Base-by-base conservation (phyloP, 2,329 filamentous ascomycete genomes). In the Camillea tinctor region DNA sequence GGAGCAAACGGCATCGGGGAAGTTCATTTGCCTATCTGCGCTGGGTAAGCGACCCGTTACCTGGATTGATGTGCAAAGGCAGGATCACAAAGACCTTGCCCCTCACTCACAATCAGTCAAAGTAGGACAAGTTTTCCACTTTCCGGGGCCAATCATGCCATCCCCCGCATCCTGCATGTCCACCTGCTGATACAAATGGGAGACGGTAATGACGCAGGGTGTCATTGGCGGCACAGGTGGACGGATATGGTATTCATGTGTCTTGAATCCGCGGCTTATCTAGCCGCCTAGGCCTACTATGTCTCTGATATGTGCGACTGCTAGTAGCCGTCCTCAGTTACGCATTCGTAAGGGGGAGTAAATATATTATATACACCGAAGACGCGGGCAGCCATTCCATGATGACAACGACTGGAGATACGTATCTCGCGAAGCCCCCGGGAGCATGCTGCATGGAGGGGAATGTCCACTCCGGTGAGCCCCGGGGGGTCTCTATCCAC, bases 361-460 rank as follows among this genome's bases (percentile, higher is more conserved):
- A 11, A 30, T 30, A 44, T 17, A n/a, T 15, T 9, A 13, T 11
- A 44, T 11, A 44, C 11, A 15, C 36, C 26, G 26, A 30, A 30
- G 24, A 13, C 3, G 15, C 11, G 17, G 36, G 17, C 15, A 44
- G 13, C 36, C 17, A 44, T 7, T n/a, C n/a, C 51, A 36, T 15
- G 4, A 56, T 56, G 53, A 26, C 53, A 6, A 49, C 19, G 9
- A 26, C 19, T 13, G 9, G 15, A 24, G 52, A 55, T 8, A 50
- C 26, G 11, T 60, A 68, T 30, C 60, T 71, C 9, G 69, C 69
- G 13, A 61, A 69, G 54, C 67, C 62, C 24, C 62, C 64, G 21
- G 65, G 66, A 21, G 30, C 49, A 9, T 71, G 70, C 59, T 72
- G 71, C 56, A 54, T 65, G 11, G 51, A 63, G 40, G 70, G 69